Percentiles rank a stretch among this genome's conserved stretches.
Evolutionary conservation across 805 yeast species (phyloP).

Genomic region (Kodamaea neixiangensis): DNA sequence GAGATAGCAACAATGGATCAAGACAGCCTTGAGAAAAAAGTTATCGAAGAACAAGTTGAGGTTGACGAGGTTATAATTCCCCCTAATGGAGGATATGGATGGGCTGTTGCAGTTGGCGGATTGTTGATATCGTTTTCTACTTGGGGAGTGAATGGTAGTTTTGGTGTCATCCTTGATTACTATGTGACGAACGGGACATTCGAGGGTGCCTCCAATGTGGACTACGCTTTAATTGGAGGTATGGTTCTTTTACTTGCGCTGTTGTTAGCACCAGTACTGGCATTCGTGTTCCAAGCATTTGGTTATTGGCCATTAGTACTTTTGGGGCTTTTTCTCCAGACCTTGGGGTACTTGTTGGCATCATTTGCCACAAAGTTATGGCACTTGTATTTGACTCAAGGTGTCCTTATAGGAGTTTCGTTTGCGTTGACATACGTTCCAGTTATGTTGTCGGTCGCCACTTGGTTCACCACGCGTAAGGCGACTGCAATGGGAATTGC

Average conservation of each 20-base stretch:
- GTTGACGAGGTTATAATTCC: slow-evolving; percentile 6
- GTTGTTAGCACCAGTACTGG: slow-evolving; percentile 53
- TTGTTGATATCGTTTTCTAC: slow-evolving; percentile 49
- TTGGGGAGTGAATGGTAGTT: slow-evolving; percentile 62
- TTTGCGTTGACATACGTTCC: slow-evolving; percentile 46
- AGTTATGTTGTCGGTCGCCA: slow-evolving; percentile 46
- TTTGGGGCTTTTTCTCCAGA: slow-evolving; percentile 46
- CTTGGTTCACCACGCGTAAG: slow-evolving; percentile 49
- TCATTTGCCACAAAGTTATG: slow-evolving; percentile 51
- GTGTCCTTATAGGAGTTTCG: slow-evolving; percentile 50
- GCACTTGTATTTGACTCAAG: slow-evolving; percentile 56
- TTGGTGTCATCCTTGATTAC: slow-evolving; percentile 57
- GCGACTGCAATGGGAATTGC: slow-evolving; percentile 52
- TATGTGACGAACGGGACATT: slow-evolving; percentile 44
- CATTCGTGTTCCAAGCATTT: slow-evolving; percentile 47
- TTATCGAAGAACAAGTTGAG: background rate
- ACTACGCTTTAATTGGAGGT: slow-evolving; percentile 55
- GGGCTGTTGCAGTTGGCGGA: slow-evolving; percentile 55
- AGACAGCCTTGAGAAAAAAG: background rate
- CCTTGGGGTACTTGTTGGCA: slow-evolving; percentile 50
- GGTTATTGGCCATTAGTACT: slow-evolving; percentile 52
- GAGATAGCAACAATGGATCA: background rate
- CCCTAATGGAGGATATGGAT: slow-evolving; percentile 53
- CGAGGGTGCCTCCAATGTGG: slow-evolving; percentile 48
- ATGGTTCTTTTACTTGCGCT: slow-evolving; percentile 55